Conservation (phyloP, 1,284 basidiomycete species). For the Ustilago lituana region DNA sequence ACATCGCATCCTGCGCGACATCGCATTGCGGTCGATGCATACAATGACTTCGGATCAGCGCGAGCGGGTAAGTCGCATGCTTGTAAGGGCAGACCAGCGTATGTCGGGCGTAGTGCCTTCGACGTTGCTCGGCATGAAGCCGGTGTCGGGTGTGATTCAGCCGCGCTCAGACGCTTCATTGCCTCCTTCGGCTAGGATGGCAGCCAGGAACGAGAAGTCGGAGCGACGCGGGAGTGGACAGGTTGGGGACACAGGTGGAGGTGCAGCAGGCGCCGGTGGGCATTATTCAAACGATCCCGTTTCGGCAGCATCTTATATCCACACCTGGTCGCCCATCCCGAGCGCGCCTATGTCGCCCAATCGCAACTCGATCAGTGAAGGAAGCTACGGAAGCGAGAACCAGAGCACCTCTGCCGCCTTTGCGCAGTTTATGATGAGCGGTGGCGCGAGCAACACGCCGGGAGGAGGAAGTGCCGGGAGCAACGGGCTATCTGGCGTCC, state of each 20-base stretch:
- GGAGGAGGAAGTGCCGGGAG: not conserved
- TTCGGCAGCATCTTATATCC: conserved; percentile 45
- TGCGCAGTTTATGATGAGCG: conserved; percentile 34
- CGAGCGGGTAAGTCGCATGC: conserved; percentile 47
- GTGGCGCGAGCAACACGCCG: conserved; percentile 4
- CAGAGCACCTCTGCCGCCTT: conserved; percentile 35
- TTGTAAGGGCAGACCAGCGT: conserved; percentile 33
- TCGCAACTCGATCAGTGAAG: conserved; percentile 37
- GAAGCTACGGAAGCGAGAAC: conserved; percentile 15
- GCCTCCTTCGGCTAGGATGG: conserved; percentile 34
- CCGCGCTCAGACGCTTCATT: conserved; percentile 19
- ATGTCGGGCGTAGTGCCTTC: conserved; percentile 24
- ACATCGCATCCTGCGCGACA: conserved; percentile 46
- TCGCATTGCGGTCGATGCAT: conserved; percentile 46
- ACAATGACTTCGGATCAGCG: conserved; percentile 50
- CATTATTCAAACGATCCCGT: conserved; percentile 16
- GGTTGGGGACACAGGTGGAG: conserved; percentile 13
- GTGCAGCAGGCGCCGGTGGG: conserved; percentile 4
- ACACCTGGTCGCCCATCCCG: conserved; percentile 48
- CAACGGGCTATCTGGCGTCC: conserved; percentile 2
- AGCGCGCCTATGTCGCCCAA: conserved; percentile 47
- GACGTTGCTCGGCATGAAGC: conserved; percentile 24
- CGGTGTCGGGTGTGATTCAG: conserved; percentile 10
- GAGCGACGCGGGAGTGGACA: conserved; percentile 23
- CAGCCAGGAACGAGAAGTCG: conserved; percentile 18